A percentile compares a stretch with the other conserved stretches of the same genome.
Evolutionary conservation across 2,329 filamentous ascomycete species (phyloP).

Genomic region (Cladosporium austrohemisphaericum): DNA sequence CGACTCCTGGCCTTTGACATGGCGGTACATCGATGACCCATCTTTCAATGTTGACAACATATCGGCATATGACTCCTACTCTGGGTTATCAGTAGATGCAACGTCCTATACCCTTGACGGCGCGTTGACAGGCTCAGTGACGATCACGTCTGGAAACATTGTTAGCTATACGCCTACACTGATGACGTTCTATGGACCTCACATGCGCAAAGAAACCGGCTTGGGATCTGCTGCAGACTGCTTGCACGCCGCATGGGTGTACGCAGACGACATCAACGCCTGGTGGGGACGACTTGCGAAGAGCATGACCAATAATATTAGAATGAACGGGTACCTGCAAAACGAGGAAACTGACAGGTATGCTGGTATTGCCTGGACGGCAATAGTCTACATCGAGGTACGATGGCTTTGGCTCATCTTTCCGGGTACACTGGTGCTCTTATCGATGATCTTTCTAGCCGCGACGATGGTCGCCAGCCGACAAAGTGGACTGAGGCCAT

Average conservation of each 20-base stretch:
- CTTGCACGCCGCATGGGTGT: constrained; percentile 6
- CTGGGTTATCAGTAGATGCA: not conserved
- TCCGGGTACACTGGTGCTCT: not conserved
- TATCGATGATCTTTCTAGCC: not conserved
- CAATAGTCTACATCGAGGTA: constrained; percentile 1
- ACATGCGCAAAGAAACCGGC: not conserved
- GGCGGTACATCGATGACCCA: not conserved
- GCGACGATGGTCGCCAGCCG: constrained; percentile 11
- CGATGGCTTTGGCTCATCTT: constrained; percentile 12
- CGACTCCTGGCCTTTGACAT: not conserved
- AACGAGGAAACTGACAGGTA: not conserved
- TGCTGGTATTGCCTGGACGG: not conserved
- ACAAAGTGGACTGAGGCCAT: not conserved
- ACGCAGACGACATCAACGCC: constrained; percentile 1
- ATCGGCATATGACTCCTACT: not conserved
- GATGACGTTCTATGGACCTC: not conserved
- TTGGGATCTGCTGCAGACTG: not conserved
- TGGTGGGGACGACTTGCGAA: constrained; percentile 14
- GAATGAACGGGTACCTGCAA: not conserved
- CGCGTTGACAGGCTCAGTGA: constrained; percentile 4
- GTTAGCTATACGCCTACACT: not conserved
- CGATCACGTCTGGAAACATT: not conserved
- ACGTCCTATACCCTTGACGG: not conserved
- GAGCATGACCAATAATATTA: constrained; percentile 10
- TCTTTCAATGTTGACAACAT: constrained; percentile 6